A percentile compares a stretch with the other conserved stretches of the same genome.
Evolutionary conservation across 177 flowering plant genomes (phyloP).

Genomic region (Tripterygium wilfordii): DNA sequence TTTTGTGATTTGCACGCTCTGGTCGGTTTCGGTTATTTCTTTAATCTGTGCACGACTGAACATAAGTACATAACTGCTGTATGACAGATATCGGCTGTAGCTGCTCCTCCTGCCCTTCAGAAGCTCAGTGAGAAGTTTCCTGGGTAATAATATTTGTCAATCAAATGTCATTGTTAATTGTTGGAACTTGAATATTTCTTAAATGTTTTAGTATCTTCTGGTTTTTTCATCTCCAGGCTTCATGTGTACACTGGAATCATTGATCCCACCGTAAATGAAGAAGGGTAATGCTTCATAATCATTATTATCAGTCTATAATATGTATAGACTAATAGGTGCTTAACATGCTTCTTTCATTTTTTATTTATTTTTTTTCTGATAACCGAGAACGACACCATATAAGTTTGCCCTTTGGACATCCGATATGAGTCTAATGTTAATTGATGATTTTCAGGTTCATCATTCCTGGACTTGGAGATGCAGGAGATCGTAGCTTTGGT

Average conservation of each 20-base stretch:
- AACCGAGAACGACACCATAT: too few species aligned
- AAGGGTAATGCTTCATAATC: constrained; percentile 71
- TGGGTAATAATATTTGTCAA: constrained; percentile 45
- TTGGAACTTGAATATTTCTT: not conserved
- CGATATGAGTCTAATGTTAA: too few species aligned
- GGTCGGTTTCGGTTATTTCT: too few species aligned
- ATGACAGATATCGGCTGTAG: constrained; percentile 79
- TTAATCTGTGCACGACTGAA: not conserved
- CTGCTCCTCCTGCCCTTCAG: constrained; percentile 93
- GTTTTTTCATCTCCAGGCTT: constrained; percentile 48
- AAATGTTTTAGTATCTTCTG: not conserved
- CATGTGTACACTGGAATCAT: constrained; percentile 89
- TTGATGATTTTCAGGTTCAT: constrained; percentile 56
- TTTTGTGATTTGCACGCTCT: too few species aligned
- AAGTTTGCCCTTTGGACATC: too few species aligned
- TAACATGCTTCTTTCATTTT: not conserved
- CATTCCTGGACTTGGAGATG: constrained; percentile 95
- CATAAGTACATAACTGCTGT: not conserved
- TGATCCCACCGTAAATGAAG: constrained; percentile 77
- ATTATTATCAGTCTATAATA: not conserved
- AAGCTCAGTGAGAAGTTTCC: constrained; percentile 92
- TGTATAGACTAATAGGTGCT: too few species aligned
- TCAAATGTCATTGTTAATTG: not conserved
- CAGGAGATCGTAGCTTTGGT: constrained; percentile 82
- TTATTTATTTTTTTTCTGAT: too few species aligned